Base-by-base conservation (phyloP, 495 filamentous ascomycete species). In the Talaromyces nanjingensis region DNA sequence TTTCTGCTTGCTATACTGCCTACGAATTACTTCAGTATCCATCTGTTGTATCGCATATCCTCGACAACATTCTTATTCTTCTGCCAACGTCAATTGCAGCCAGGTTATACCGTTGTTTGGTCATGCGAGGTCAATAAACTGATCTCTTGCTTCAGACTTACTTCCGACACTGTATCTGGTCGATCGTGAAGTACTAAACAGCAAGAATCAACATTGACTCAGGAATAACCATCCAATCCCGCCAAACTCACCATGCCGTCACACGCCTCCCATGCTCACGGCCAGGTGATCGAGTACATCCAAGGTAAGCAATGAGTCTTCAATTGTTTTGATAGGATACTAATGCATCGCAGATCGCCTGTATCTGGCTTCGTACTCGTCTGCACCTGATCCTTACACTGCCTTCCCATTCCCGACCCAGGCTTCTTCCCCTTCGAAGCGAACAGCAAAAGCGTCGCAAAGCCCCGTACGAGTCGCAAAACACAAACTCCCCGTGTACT, bases 321-420 rank as follows among this genome's bases (percentile, higher is more conserved):
- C 20, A 3, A 25, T 27, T 42, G 11, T 12, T 31, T 31, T 31
- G 24, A 58, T 52, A 3, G 59, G 18, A 62, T 24, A 33, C 25
- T 47, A 33, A 33, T 63, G 18, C 25, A 47, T 54, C 56, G 66
- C 76, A 97, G 94, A 97, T 75, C 92, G 92, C 49, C 83, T 99
- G 31, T 99, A 98, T 73, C 86, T 98, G 62, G 96, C 91, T 64
- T 90, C 92, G 56, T 99, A 97, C 72, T 87, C 91, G 53, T 86
- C 91, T 63, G 76, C 90, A 16, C 94, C 94, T 25, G 87, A 85
- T 64, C 84, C 83, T 42, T 81, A 87, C 68, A 96, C 94, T 3
- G 84, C 88, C 49, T 98, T 99, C 74, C 94, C 94, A 59, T 97
- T 91, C 71, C 84, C 56, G 29, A 14, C 79, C 84, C 78, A 84